Conservation (phyloP, 139 green algal genomes). For the Eudorina sp. region DNA sequence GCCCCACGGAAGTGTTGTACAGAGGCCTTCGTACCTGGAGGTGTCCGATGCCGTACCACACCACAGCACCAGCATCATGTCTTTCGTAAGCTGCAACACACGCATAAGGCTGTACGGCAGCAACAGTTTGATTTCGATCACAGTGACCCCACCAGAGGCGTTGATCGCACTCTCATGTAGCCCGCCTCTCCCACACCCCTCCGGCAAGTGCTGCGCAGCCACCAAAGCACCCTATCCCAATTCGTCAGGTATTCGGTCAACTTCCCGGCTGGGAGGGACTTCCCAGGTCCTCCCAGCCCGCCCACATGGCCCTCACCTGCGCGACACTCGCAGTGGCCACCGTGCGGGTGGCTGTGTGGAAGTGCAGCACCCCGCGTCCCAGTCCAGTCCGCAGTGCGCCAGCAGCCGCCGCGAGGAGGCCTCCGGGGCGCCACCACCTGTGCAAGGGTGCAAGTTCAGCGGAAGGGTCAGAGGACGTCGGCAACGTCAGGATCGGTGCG, state of each 20-base stretch:
- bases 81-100: not conserved
- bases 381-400: slow-evolving; percentile 68
- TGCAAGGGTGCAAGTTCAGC: not conserved
- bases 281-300: no score
- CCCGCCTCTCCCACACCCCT: not conserved
- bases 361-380: slow-evolving; percentile 72
- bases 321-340: slow-evolving; percentile 80
- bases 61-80: no score
- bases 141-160: not conserved
- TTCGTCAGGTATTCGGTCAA: no score
- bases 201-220: not conserved
- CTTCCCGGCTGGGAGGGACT: no score
- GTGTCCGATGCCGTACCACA: no score
- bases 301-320: slow-evolving; percentile 64
- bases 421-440: not conserved
- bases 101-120: not conserved
- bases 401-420: slow-evolving; percentile 56
- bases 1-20: slow-evolving; percentile 70
- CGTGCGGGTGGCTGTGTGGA: slow-evolving; percentile 60
- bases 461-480: no score
- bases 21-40: slow-evolving; percentile 77
- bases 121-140: not conserved
- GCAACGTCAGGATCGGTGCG: no score
- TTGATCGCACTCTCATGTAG: not conserved
- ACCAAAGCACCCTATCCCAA: not conserved